Evolutionary conservation across 73 alveolate species (phyloP).

Genomic region (Loxodes magnus): DNA sequence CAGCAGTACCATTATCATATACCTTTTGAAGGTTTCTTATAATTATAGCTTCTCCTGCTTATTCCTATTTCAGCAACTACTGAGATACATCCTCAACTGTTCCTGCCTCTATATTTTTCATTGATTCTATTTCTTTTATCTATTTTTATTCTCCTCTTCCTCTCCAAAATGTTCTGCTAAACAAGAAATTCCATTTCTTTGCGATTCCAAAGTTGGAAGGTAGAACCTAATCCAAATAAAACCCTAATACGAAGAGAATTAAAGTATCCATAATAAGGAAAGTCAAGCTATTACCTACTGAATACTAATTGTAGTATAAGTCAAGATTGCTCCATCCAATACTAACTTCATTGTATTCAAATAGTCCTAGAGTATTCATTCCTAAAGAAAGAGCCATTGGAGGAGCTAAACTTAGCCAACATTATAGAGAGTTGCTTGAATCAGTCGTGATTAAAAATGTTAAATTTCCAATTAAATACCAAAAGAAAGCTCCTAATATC

Average conservation of each 20-base stretch:
- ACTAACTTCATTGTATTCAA: background rate
- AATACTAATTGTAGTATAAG: background rate
- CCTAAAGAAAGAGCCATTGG: too few species aligned
- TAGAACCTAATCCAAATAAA: conserved; percentile 49
- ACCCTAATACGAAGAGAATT: conserved; percentile 27
- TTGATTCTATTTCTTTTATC: conserved; percentile 2
- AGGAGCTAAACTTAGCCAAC: too few species aligned
- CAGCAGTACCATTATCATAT: conserved; percentile 76
- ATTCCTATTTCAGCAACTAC: conserved; percentile 27
- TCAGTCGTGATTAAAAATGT: too few species aligned
- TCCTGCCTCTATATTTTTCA: conserved; percentile 8
- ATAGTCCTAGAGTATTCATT: too few species aligned
- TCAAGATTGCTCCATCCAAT: background rate
- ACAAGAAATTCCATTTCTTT: conserved; percentile 56
- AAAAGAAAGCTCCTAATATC: too few species aligned
- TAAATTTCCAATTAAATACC: too few species aligned
- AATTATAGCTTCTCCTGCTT: conserved; percentile 6
- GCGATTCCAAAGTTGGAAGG: conserved; percentile 62
- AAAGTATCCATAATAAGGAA: conserved; percentile 18
- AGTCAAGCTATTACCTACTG: background rate
- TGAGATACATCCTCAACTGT: conserved; percentile 30
- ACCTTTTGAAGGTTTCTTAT: conserved; percentile 14
- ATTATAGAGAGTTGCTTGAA: too few species aligned
- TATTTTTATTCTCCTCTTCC: conserved; percentile 14
- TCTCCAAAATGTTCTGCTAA: conserved; percentile 23